Base-by-base conservation (phyloP, 768 basidiomycete species). In the Austroboletus festivus region DNA sequence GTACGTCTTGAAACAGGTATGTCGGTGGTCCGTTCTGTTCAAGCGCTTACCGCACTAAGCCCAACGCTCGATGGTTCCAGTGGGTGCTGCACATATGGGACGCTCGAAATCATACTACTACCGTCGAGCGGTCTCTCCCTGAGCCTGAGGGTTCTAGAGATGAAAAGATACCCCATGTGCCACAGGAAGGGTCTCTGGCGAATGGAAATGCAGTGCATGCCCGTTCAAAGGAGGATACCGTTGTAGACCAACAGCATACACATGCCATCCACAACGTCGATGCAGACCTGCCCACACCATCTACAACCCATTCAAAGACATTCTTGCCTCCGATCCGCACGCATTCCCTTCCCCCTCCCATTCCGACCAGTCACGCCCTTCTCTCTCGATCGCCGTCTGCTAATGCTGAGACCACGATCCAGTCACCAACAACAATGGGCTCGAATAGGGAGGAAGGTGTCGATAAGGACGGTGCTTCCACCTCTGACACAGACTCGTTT, bases 1-100 rank as follows among this genome's bases (percentile, higher is more conserved):
- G 1, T 63, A 64, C 43, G 23, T 53, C 28, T 9, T 64, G 3
- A 53, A 42, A 39, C 40, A 53, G 54, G 62, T 65, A 5, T 11
- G 57, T 34, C 1, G 6, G 15, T 13, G 7, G 13, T 9, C 4
- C 13, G 6, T 1, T 3, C 28, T 0, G 0, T n/a, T 7, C 35
- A 18, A n/a, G 5, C 35, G 35, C 35, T 19, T 5, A 13, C 33
- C 35, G 6, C 35, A 37, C 35, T 37, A 4, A 37, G 0, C 34
- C 15, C 18, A 3, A 4, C 46, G 31, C 16, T 44, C 38, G 16
- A 42, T 3, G 4, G 4, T 19, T 12, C 1, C 50, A 63, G 61
- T 59, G 57, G 52, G 19, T 45, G 3, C 39, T 47, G 4, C 53
- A 13, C 20, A 38, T 51, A 26, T 44, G 55, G 48, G 46, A 42